Evolutionary conservation across 1,284 basidiomycete genomes (phyloP).

Genomic region (Sphagnurus paluster): DNA sequence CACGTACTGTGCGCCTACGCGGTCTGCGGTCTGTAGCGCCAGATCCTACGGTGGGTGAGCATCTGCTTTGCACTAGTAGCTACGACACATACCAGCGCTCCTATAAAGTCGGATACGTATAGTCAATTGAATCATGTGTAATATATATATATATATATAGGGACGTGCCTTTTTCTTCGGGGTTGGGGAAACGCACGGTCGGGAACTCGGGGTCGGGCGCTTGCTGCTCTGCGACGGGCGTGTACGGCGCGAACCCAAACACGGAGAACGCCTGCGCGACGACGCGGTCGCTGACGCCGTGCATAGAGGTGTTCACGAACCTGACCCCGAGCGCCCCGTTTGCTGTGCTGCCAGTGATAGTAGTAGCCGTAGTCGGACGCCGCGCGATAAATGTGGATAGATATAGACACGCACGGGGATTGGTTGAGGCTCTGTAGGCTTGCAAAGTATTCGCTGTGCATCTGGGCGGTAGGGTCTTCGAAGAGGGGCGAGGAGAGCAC

Average conservation of each 20-base stretch:
- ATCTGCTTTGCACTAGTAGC: background rate
- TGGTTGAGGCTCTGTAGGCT: slow-evolving; percentile 43
- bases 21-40: slow-evolving; percentile 61
- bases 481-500: slow-evolving; percentile 44
- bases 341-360: slow-evolving; percentile 28
- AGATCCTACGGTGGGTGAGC: slow-evolving; percentile 49
- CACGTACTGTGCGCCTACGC: slow-evolving; percentile 55
- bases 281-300: slow-evolving; percentile 77
- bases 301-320: slow-evolving; percentile 86
- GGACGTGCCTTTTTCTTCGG: slow-evolving; percentile 78
- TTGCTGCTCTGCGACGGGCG: slow-evolving; percentile 63
- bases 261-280: slow-evolving; percentile 54
- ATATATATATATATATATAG: background rate
- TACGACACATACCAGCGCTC: slow-evolving; percentile 49
- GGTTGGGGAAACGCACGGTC: slow-evolving; percentile 83
- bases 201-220: slow-evolving; percentile 80
- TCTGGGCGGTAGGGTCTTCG: slow-evolving; percentile 56
- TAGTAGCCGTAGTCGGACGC: background rate
- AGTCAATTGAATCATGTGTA: background rate
- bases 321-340: slow-evolving; percentile 33
- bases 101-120: slow-evolving; percentile 29
- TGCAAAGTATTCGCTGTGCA: slow-evolving; percentile 61
- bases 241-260: slow-evolving; percentile 59
- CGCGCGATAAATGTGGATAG: background rate
- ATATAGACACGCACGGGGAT: slow-evolving; percentile 45